Base-by-base conservation (phyloP, 2,329 filamentous ascomycete genomes). In the Fusarium denticulatum region DNA sequence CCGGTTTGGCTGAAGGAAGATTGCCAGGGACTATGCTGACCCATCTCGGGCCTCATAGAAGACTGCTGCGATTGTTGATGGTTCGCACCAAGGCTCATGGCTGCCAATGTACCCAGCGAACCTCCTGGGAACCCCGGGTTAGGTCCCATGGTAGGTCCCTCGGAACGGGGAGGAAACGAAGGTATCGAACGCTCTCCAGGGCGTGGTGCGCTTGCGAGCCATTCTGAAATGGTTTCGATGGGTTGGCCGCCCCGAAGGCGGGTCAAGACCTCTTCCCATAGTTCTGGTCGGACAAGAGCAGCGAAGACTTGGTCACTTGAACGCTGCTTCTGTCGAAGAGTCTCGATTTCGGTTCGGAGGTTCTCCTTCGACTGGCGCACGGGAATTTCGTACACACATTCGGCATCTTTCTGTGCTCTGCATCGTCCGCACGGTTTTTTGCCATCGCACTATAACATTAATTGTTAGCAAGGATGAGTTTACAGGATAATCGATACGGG, bases 321-420 rank as follows among this genome's bases (percentile, higher is more conserved):
- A 28, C 85, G 86, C 76, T 90, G 87, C 46, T 87, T 86, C 22
- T 84, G 83, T 53, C 87, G 87, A 40, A 92, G 81, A 32, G 80
- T 81, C 60, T 91, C 90, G 67, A 91, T 89, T 75, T 91, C 89
- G 76, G 82, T 83, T 49, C 90, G 86, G 10, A 92, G 84, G 59
- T 87, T 86, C 68, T 91, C 89, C 69, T 92, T 92, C 16, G 89
- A 91, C 73, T 91, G 89, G 49, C 90, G 88, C 10, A 91, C 86
- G 1, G 89, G 90, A 13, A 90, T 78, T 72, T 91, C 89, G 81
- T 92, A 92, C 30, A 90, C 77, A 69, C 90, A 92, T 30, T 90
- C 86, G 43, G 86, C 80, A 37, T 87, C 86, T 60, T 86, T 87
- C 70, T 91, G 89, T 1, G 81, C 72, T 65, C 82, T 85, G 80